These are phyloP conservation scores for Beauveria medogensis DNA, from an alignment of 2,329 filamentous ascomycete genomes.

Conservation along the genomic window DNA sequence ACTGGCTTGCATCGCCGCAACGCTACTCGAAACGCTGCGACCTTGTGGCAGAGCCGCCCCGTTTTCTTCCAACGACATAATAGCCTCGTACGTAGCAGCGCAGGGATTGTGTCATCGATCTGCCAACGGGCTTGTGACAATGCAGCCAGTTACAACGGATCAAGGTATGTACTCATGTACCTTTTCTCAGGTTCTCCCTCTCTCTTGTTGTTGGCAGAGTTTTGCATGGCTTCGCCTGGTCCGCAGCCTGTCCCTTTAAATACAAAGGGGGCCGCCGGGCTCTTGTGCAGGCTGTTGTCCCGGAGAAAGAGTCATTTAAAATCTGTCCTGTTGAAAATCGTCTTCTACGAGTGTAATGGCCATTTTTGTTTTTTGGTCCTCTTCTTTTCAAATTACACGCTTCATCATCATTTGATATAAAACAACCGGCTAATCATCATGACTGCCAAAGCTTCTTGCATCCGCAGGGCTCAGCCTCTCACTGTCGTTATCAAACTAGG, in stretches of 20 bases:
- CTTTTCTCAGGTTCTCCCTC: background rate
- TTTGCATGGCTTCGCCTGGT: conserved; percentile 6
- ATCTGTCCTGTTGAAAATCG: background rate
- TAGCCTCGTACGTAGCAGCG: conserved; percentile 11
- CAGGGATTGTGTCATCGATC: conserved; percentile 13
- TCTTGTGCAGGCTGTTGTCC: background rate
- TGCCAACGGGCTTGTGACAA: conserved; percentile 11
- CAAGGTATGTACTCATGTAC: conserved; percentile 12
- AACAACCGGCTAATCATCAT: conserved; percentile 7
- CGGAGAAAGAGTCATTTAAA: conserved; percentile 1
- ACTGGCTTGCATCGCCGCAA: background rate
- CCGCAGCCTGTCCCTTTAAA: conserved; percentile 7
- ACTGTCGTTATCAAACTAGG: conserved; percentile 84
- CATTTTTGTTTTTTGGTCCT: conserved; percentile 6
- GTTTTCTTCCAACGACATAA: conserved; percentile 9
- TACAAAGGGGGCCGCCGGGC: conserved; percentile 6
- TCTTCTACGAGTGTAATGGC: conserved; percentile 9
- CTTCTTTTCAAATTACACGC: conserved; percentile 11
- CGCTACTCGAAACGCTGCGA: conserved; percentile 1
- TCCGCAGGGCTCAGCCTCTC: conserved; percentile 35
- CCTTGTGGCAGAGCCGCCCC: conserved; percentile 9
- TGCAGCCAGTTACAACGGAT: conserved; percentile 7
- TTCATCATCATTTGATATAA: conserved; percentile 8
- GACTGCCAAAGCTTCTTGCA: conserved; percentile 13
- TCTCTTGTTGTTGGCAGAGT: conserved; percentile 11